A percentile compares a stretch with the other conserved stretches of the same genome.
phyloP scores from a whole-genome alignment of 306 rosid species.

The Inga oerstediana region DNA sequence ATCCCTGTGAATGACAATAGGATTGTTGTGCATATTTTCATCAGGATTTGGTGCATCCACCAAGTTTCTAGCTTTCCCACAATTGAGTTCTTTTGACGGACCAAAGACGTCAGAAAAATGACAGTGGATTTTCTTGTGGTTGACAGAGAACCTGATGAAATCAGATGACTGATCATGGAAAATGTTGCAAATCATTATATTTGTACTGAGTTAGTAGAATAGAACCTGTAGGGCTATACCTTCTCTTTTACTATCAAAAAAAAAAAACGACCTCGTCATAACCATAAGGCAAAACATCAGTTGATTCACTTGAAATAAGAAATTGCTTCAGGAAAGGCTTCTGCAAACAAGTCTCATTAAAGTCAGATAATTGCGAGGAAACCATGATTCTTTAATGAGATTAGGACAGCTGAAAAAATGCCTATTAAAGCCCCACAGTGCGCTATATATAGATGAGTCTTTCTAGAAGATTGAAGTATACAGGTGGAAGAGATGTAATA shows the following conservation, averaged over 20 bases:
- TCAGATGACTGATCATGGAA: too few species aligned
- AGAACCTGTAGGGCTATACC: too few species aligned
- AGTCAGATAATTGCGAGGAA: conserved; percentile 54
- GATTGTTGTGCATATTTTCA: conserved; percentile 51
- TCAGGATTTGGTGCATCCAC: conserved; percentile 33
- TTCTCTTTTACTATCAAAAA: too few species aligned
- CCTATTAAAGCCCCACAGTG: conserved; percentile 13
- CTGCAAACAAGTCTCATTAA: conserved; percentile 37
- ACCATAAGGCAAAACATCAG: conserved; percentile 46
- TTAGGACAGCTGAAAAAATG: conserved; percentile 20
- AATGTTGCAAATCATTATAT: too few species aligned
- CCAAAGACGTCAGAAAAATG: conserved; percentile 78
- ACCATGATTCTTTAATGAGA: conserved; percentile 53
- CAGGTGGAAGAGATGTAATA: conserved; percentile 41
- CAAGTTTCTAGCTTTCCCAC: conserved; percentile 36
- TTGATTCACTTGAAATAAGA: conserved; percentile 44
- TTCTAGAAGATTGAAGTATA: conserved; percentile 26
- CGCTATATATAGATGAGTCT: conserved; percentile 25
- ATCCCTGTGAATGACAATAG: conserved; percentile 47
- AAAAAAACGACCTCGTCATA: conserved; percentile 53
- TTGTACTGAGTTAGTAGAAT: too few species aligned
- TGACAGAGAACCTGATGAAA: too few species aligned
- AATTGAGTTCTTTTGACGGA: conserved; percentile 43
- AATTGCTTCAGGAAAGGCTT: conserved; percentile 50
- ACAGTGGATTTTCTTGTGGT: too few species aligned